Conservation (phyloP, 225 moss, liverwort and hornwort genomes). For the Polytrichum commune region DNA sequence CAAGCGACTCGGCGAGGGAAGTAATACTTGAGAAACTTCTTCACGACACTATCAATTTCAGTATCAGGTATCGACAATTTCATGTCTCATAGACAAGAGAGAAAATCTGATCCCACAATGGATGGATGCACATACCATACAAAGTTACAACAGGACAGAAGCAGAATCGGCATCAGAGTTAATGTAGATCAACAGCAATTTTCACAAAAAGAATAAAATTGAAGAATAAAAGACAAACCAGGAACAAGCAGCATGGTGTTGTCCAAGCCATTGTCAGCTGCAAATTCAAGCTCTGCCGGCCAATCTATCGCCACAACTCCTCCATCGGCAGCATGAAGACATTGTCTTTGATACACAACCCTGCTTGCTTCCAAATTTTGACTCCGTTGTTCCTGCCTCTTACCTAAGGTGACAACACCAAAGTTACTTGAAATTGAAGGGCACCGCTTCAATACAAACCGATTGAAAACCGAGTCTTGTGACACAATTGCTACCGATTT, state of each 20-base stretch:
- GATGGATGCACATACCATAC: no score
- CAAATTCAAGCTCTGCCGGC: conserved; percentile 72
- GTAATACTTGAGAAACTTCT: no score
- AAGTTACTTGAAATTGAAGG: conserved; percentile 57
- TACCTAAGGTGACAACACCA: not conserved
- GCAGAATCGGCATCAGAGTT: no score
- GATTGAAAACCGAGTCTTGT: conserved; percentile 60
- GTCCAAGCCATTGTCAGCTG: conserved; percentile 51
- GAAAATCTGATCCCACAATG: no score
- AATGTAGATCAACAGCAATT: no score
- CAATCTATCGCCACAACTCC: conserved; percentile 86
- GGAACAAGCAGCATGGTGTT: conserved; percentile 73
- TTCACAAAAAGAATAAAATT: no score
- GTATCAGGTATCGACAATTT: no score
- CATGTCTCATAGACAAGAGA: no score
- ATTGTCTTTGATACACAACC: conserved; percentile 60
- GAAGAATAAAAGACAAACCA: conserved; percentile 36
- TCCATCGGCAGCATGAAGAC: conserved; percentile 67
- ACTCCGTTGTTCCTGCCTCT: not conserved
- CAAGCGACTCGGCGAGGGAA: no score
- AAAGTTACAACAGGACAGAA: no score
- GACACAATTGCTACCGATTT: conserved; percentile 40
- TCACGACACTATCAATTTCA: no score
- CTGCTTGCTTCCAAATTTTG: conserved; percentile 16
- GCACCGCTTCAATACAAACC: conserved; percentile 63